These are phyloP conservation scores for Rehmannia glutinosa DNA, from an alignment of 257 asterid species.

Conservation along the genomic window DNA sequence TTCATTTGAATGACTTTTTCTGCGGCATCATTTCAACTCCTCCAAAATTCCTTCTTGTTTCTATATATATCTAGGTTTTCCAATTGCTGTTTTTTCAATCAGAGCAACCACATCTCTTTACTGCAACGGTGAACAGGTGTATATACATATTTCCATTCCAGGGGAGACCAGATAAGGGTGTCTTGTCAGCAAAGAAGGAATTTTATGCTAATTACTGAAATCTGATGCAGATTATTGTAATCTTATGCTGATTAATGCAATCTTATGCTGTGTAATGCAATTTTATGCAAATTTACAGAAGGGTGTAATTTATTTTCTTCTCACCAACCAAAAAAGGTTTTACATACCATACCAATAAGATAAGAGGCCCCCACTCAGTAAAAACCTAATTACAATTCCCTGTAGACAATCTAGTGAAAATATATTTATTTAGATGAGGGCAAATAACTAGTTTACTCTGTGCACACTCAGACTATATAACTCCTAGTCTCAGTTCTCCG, in stretches of 20 bases:
- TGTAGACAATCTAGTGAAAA: background rate
- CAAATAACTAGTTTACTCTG: background rate
- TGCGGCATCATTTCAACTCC: background rate
- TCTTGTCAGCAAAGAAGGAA: background rate
- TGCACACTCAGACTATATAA: background rate
- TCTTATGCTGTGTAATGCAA: background rate
- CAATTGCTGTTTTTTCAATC: background rate
- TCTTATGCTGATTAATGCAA: background rate
- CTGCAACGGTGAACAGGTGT: background rate
- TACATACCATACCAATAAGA: background rate
- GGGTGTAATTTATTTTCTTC: background rate
- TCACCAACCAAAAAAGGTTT: background rate
- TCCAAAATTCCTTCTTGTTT: background rate
- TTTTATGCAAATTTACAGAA: background rate
- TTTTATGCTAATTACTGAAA: background rate
- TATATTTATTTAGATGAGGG: background rate
- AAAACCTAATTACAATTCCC: background rate
- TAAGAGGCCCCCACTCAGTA: background rate
- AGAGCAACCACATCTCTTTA: background rate
- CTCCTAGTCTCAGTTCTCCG: background rate
- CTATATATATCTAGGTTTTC: background rate
- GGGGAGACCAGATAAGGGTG: background rate
- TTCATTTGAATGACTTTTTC: background rate
- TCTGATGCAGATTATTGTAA: background rate
- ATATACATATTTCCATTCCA: background rate